Conservation (phyloP, 163 green algal species). For the Prototheca stagnorum region DNA sequence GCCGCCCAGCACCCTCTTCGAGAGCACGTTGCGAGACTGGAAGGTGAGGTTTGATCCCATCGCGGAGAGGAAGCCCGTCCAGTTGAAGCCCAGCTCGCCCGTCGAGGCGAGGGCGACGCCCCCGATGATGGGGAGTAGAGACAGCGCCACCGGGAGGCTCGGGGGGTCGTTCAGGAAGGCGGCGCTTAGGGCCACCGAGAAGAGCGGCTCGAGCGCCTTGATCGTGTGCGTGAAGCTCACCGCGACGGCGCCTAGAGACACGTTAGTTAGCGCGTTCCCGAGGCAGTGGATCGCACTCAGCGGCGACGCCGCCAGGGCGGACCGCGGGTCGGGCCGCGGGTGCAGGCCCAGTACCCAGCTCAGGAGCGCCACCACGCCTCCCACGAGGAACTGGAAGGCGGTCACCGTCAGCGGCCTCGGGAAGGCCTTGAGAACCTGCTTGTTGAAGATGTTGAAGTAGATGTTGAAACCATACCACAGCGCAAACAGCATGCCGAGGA, state of each 20-base stretch:
- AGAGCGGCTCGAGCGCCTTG: constrained; percentile 95
- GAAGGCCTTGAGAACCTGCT: constrained; percentile 72
- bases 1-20: constrained; percentile 85
- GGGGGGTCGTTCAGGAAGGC: constrained; percentile 54
- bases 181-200: constrained; percentile 62
- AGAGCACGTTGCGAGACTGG: constrained; percentile 87
- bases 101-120: constrained; percentile 48
- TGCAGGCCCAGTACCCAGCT: constrained; percentile 54
- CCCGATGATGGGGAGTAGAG: constrained; percentile 44
- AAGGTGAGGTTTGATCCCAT: constrained; percentile 88
- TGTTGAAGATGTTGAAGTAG: constrained; percentile 92
- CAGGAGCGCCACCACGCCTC: constrained; percentile 29
- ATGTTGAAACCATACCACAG: constrained; percentile 75
- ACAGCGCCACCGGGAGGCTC: constrained; percentile 20
- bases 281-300: constrained; percentile 82
- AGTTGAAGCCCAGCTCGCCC: constrained; percentile 61
- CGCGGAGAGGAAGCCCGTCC: constrained; percentile 63
- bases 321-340: constrained; percentile 30
- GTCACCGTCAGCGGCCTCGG: constrained; percentile 72
- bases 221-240: constrained; percentile 98
- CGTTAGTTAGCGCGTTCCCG: constrained; percentile 91
- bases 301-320: constrained; percentile 36
- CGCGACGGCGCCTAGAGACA: constrained; percentile 76
- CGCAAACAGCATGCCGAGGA: constrained; percentile 50
- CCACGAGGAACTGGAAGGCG: constrained; percentile 62